These are phyloP conservation scores for Penicillium manginii DNA, from an alignment of 495 filamentous ascomycete genomes.

Conservation along the genomic window DNA sequence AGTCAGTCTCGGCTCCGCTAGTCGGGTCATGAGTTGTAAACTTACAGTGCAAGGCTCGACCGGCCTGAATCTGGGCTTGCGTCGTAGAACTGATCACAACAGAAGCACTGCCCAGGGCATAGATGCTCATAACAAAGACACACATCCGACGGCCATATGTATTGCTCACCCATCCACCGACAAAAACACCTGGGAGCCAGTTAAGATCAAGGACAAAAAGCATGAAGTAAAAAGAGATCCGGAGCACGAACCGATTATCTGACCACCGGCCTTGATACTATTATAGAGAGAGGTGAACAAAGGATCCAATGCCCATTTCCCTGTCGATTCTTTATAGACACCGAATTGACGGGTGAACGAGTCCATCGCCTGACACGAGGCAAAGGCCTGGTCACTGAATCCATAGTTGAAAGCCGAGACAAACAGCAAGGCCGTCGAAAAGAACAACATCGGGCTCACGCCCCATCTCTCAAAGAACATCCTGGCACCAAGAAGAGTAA, in stretches of 20 bases:
- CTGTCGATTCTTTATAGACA: constrained; percentile 23
- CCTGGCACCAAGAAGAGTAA: background rate
- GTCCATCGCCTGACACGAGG: constrained; percentile 37
- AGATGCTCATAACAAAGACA: constrained; percentile 40
- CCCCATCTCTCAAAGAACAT: constrained; percentile 8
- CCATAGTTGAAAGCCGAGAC: constrained; percentile 41
- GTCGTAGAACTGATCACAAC: constrained; percentile 34
- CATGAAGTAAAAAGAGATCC: background rate
- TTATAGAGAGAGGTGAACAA: constrained; percentile 36
- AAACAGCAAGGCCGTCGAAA: constrained; percentile 8
- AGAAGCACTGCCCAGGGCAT: constrained; percentile 35
- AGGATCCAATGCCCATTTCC: constrained; percentile 23
- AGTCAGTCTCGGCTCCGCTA: background rate
- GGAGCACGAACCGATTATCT: constrained; percentile 15
- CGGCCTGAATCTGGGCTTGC: constrained; percentile 35
- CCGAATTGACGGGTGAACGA: constrained; percentile 37
- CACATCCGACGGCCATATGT: constrained; percentile 37
- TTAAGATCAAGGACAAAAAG: background rate
- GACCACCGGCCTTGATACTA: constrained; percentile 39
- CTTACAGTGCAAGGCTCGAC: constrained; percentile 36
- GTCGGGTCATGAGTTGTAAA: background rate
- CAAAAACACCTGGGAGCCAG: constrained; percentile 22
- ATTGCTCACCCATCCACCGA: constrained; percentile 35
- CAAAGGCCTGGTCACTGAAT: constrained; percentile 38
- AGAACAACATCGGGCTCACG: constrained; percentile 14